Base-by-base conservation (phyloP, 2,329 filamentous ascomycete genomes). In the Madurella mycetomatis region DNA sequence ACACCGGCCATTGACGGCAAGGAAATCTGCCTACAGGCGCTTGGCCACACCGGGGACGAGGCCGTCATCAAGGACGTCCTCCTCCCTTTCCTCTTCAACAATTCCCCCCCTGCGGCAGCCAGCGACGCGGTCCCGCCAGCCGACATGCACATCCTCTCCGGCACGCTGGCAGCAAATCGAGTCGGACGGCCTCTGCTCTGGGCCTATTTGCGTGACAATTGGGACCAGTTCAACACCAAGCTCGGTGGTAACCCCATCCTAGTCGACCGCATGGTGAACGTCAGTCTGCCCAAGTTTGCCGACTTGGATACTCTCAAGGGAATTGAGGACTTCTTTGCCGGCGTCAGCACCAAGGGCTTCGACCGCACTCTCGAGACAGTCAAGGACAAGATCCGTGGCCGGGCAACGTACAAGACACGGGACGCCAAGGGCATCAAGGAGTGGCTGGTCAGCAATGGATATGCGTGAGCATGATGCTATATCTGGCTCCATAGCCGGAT, bases 1-100 rank as follows among this genome's bases (percentile, higher is more conserved):
- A 94, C 90, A 12, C 86, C 87, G 49, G 90, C 91, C 8, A 85
- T 96, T 39, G 94, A 97, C 65, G 92, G 91, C 64, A 95, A 92
- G 72, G 91, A 96, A 62, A 88, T 95, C 60, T 87, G 84, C 61
- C 81, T 97, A 2, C 77, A 81, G 39, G 83, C 88, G 4, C 80
- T 99, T 43, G 90, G 91, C 34, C 83, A 85, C 40, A 84, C 88
- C 17, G 85, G 86, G 63, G 83, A 90, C 52, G 67, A 73, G 11
- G 81, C 84, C 9, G 75, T 96, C 31, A 84, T 95, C 43, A 75
- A 80, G 53, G 72, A 72, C 72, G 86, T 66, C 78, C 85, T 80
- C 67, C 87, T 77, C 64, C 86, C 72, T 81, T 96, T 92, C 72
- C 87, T 95, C 71, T 92, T 90, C 62, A 86, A 87, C 69, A 79